Evolutionary conservation across 75 land plant species (phyloP).

Genomic region (Picea glauca): DNA sequence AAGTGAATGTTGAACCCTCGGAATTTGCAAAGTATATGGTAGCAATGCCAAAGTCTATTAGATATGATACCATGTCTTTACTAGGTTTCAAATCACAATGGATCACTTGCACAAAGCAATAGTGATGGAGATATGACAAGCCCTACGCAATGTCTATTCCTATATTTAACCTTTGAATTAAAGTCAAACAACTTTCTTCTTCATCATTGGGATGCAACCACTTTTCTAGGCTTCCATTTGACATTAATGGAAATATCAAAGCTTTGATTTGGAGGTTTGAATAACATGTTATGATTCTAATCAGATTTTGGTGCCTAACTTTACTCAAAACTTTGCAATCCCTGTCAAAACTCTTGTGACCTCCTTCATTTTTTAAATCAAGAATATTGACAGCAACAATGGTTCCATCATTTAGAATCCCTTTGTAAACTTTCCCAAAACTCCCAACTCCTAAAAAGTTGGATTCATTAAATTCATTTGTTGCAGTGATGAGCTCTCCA

Average conservation of each 20-base stretch:
- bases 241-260: constrained; percentile 36
- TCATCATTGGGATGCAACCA: constrained; percentile 6
- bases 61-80: constrained; percentile 14
- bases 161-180: constrained; percentile 5
- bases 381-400: constrained; percentile 41
- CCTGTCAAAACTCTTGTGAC: constrained; percentile 14
- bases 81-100: constrained; percentile 22
- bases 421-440: constrained; percentile 14
- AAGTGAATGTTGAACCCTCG: background rate
- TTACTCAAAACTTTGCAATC: constrained; percentile 22
- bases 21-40: background rate
- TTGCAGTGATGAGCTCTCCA: background rate
- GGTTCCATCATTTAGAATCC: constrained; percentile 15
- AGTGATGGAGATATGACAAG: constrained; percentile 15
- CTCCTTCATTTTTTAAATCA: constrained; percentile 12
- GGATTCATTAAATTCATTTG: constrained; percentile 6
- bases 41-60: constrained; percentile 18
- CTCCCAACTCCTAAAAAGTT: constrained; percentile 7
- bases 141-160: constrained; percentile 11
- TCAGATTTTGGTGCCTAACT: constrained; percentile 25
- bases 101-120: constrained; percentile 1
- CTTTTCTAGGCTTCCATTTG: constrained; percentile 30
- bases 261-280: constrained; percentile 29
- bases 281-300: constrained; percentile 26
- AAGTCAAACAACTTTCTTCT: background rate